phyloP scores from a whole-genome alignment of 768 basidiomycete genomes.

The Calvatia gigantea region DNA sequence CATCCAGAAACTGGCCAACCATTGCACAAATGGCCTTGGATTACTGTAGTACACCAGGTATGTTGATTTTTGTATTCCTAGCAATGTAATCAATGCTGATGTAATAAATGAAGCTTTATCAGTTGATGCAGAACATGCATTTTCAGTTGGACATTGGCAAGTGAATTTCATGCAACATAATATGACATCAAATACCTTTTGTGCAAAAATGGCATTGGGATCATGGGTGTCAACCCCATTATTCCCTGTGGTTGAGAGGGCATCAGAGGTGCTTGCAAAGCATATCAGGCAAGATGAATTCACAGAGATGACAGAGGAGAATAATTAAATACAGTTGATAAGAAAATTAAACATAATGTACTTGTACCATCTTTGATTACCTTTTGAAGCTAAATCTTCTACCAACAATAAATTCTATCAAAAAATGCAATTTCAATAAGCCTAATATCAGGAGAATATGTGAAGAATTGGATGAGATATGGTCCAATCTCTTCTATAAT shows the following conservation, averaged over 20 bases:
- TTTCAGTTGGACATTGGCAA: slow-evolving; percentile 27
- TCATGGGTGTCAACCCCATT: slow-evolving; percentile 28
- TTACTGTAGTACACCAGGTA: slow-evolving; percentile 24
- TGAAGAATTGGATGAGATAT: background rate
- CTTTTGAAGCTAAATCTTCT: background rate
- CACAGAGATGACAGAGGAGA: background rate
- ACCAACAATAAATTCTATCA: background rate
- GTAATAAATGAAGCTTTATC: slow-evolving; percentile 21
- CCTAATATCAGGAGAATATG: background rate
- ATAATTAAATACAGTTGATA: background rate
- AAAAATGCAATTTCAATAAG: background rate
- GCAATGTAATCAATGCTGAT: background rate
- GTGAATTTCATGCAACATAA: slow-evolving; percentile 30
- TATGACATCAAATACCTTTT: slow-evolving; percentile 31
- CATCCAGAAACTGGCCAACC: background rate
- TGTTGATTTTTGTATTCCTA: background rate
- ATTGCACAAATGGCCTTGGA: slow-evolving; percentile 23
- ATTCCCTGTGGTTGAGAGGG: slow-evolving; percentile 17
- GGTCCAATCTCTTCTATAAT: too few species aligned
- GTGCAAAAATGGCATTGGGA: slow-evolving; percentile 26
- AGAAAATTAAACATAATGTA: background rate
- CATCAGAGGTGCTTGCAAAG: slow-evolving; percentile 7
- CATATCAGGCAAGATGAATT: background rate
- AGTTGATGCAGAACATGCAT: slow-evolving; percentile 34
- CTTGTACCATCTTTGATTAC: background rate